Base-by-base conservation (phyloP, 129 eudicot genomes). In the Calendula officinalis region DNA sequence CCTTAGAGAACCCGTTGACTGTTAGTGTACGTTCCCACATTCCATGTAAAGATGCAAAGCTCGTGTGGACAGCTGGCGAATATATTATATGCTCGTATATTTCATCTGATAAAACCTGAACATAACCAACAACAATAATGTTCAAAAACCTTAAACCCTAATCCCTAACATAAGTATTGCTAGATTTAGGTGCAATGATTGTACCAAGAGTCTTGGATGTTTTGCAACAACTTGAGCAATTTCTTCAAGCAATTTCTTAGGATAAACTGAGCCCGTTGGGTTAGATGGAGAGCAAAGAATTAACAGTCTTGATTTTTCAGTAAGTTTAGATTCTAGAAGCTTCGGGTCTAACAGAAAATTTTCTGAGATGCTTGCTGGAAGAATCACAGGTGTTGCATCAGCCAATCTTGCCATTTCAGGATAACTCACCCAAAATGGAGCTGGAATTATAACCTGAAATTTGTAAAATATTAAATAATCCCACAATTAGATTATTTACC, bases 21-120 rank as follows among this genome's bases (percentile, higher is more conserved):
- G 98, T 91, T 36, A 91, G 74, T 47, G 95, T 91, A 42, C 98
- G 80, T 34, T 91, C 96, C 91, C 86, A 87, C 98, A 91, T 91
- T 73, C 91, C 96, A 22, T 95, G 96, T 80, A 91, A 75, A 56
- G 98, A 91, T 56, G 96, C 98, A 83, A 91, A 91, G 89, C 98
- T 91, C 30, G 88, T 91, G 79, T 91, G 98, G 12, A 78, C 79
- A 33, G 96, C 96, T 32, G 98, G 98, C 51, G 81, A 52, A 73
- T 82, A 91, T 64, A 87, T 87, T 53, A 91, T 91, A 69, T 91
- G 98, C 56, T 91, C 96, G 34, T 87, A 91, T 59, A 85, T 91
- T 77, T 91, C 98, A 78, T 91, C 98, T 66, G 89, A 87, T 59
- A 87, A 22, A 45, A 87, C 96, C 96, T 91, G 72, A 63, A 68